Percentiles rank a stretch among this genome's conserved stretches.
phyloP scores from a whole-genome alignment of 768 basidiomycete genomes.

The Mycena vulgaris region DNA sequence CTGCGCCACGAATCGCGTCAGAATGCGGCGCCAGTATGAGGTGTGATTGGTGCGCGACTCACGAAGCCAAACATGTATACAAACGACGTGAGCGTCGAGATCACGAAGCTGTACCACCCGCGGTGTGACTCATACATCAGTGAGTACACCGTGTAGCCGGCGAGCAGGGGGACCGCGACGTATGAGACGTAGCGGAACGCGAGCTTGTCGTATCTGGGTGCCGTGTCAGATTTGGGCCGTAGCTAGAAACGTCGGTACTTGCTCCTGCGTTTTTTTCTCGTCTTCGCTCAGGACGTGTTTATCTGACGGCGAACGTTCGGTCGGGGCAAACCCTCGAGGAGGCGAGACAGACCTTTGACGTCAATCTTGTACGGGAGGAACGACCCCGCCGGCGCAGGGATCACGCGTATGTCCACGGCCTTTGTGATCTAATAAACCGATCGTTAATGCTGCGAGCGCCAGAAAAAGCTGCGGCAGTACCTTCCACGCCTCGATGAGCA shows the following conservation, averaged over 20 bases:
- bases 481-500: constrained; percentile 96
- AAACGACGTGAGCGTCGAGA: constrained; percentile 93
- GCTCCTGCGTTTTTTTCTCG: constrained; percentile 98
- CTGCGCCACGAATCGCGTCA: constrained; percentile 54
- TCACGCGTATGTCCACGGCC: constrained; percentile 89
- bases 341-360: constrained; percentile 81
- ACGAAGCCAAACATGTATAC: constrained; percentile 99
- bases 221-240: constrained; percentile 9
- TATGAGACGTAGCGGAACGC: constrained; percentile 97
- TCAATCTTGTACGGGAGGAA: constrained; percentile 84
- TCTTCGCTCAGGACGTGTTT: constrained; percentile 97
- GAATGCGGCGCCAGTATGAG: constrained; percentile 27
- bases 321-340: constrained; percentile 30
- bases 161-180: constrained; percentile 86
- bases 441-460: constrained; percentile 37
- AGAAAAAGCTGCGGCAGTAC: constrained; percentile 49
- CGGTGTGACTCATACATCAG: constrained; percentile 87
- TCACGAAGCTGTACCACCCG: constrained; percentile 97
- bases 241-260: constrained; percentile 46
- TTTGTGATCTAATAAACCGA: constrained; percentile 75
- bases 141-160: constrained; percentile 85
- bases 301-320: constrained; percentile 62
- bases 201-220: constrained; percentile 84
- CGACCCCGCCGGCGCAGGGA: constrained; percentile 73
- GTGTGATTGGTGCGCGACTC: constrained; percentile 59